phyloP scores from a whole-genome alignment of 1,284 basidiomycete genomes.

The Rhodotorula mucilaginosa region DNA sequence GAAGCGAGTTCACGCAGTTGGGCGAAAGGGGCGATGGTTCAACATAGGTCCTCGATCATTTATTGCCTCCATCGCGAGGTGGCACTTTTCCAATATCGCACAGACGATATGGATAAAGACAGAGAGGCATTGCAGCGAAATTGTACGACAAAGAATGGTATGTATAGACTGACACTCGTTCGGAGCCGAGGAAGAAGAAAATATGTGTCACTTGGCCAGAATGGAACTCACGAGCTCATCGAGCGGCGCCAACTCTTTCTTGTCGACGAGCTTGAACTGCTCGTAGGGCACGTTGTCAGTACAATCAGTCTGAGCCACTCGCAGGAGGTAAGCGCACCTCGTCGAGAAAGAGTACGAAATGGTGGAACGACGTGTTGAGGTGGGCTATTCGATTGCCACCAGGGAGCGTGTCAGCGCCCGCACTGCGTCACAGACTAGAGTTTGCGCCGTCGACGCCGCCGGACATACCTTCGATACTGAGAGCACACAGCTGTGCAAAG shows the following conservation, averaged over 20 bases:
- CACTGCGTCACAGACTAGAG: neutral
- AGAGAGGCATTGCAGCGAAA: too few relatives aligned
- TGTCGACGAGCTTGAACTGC: slow-evolving; percentile 93
- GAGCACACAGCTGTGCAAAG: slow-evolving; percentile 96
- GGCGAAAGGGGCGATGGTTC: too few relatives aligned
- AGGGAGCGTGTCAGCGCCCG: neutral
- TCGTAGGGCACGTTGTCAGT: slow-evolving; percentile 3
- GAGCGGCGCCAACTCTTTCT: slow-evolving; percentile 91
- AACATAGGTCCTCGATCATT: too few relatives aligned
- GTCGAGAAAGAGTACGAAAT: slow-evolving; percentile 88
- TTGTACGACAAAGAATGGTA: neutral
- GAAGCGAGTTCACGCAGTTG: too few relatives aligned
- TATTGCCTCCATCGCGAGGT: too few relatives aligned
- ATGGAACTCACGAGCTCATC: slow-evolving; percentile 97
- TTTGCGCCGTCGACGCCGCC: too few relatives aligned
- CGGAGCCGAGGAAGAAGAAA: neutral
- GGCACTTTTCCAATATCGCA: too few relatives aligned
- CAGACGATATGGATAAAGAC: too few relatives aligned
- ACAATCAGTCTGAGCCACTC: neutral
- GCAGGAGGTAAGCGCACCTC: neutral
- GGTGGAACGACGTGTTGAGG: slow-evolving; percentile 96
- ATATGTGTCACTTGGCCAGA: slow-evolving; percentile 49
- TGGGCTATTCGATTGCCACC: slow-evolving; percentile 64
- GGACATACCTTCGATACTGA: slow-evolving; percentile 87
- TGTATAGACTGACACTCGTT: neutral